Evolutionary conservation across 83 land plant genomes (phyloP).

Genomic region (Diphasiastrum complanatum): DNA sequence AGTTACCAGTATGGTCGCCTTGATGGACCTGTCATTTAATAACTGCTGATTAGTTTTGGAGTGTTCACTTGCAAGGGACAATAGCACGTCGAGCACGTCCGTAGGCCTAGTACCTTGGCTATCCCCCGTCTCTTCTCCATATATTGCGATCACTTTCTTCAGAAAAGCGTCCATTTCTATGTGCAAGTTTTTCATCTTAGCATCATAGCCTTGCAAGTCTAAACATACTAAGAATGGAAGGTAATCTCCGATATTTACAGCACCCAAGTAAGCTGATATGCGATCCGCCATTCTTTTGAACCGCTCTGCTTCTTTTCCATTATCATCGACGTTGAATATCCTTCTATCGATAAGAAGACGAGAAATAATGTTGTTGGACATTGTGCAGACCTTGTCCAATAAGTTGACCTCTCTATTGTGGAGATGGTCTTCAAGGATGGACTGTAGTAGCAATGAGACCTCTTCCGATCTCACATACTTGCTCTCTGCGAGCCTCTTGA

Average conservation of each 20-base stretch:
- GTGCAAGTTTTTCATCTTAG: neutral
- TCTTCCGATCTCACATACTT: too few species aligned
- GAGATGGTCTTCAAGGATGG: too few species aligned
- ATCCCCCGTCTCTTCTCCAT: conserved; percentile 1
- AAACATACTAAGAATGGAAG: conserved; percentile 11
- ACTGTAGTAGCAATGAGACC: too few species aligned
- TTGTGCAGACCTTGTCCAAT: neutral
- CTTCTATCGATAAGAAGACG: neutral
- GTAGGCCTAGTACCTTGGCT: neutral
- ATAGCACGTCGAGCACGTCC: conserved; percentile 14
- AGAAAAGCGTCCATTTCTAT: conserved; percentile 3
- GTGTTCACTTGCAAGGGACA: neutral
- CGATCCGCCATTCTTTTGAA: neutral
- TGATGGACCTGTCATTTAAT: neutral
- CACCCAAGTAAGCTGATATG: neutral
- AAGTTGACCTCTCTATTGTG: too few species aligned
- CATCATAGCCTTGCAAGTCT: conserved; percentile 4
- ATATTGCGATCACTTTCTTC: neutral
- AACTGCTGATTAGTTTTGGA: neutral
- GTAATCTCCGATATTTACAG: conserved; percentile 1
- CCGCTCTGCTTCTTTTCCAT: conserved; percentile 8
- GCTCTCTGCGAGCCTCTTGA: too few species aligned
- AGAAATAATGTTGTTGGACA: neutral
- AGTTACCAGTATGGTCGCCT: neutral
- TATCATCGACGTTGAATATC: neutral